These are phyloP conservation scores for Metschnikowia kofuensis DNA, from an alignment of 805 yeast genomes.

Conservation along the genomic window DNA sequence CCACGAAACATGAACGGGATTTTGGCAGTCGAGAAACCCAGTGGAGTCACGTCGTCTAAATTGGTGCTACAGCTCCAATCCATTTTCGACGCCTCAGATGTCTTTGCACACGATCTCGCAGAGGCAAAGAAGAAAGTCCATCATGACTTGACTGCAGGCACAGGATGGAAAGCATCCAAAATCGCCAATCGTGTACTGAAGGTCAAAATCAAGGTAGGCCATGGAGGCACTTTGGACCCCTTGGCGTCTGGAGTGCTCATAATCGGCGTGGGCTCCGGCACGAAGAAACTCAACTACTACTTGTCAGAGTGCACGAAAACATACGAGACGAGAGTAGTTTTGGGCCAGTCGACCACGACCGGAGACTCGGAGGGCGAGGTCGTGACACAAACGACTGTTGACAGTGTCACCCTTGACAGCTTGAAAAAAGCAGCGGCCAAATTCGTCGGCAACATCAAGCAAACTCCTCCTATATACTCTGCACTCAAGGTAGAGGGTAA, in stretches of 20 bases:
- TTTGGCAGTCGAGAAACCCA: conserved; percentile 87
- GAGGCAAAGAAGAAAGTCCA: conserved; percentile 47
- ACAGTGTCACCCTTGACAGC: conserved; percentile 54
- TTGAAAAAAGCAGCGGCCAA: conserved; percentile 51
- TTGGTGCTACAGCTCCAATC: conserved; percentile 66
- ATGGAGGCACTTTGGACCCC: conserved; percentile 97
- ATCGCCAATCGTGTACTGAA: conserved; percentile 50
- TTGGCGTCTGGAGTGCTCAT: conserved; percentile 92
- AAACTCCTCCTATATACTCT: conserved; percentile 93
- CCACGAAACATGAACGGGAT: conserved; percentile 72
- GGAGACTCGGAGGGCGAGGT: conserved; percentile 92
- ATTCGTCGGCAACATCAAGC: conserved; percentile 78
- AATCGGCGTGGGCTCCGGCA: conserved; percentile 89
- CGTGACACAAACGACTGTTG: conserved; percentile 52
- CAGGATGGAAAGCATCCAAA: conserved; percentile 42
- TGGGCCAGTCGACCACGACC: conserved; percentile 90
- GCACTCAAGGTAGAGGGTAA: conserved; percentile 94
- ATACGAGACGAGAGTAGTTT: conserved; percentile 78
- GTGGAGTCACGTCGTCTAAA: conserved; percentile 77
- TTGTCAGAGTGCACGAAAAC: conserved; percentile 72
- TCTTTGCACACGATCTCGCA: conserved; percentile 53
- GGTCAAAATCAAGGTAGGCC: conserved; percentile 84
- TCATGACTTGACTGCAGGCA: conserved; percentile 35
- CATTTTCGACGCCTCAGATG: conserved; percentile 55
- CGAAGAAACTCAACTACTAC: conserved; percentile 73